phyloP scores from a whole-genome alignment of 1,284 basidiomycete genomes.

The Cerrena zonata region DNA sequence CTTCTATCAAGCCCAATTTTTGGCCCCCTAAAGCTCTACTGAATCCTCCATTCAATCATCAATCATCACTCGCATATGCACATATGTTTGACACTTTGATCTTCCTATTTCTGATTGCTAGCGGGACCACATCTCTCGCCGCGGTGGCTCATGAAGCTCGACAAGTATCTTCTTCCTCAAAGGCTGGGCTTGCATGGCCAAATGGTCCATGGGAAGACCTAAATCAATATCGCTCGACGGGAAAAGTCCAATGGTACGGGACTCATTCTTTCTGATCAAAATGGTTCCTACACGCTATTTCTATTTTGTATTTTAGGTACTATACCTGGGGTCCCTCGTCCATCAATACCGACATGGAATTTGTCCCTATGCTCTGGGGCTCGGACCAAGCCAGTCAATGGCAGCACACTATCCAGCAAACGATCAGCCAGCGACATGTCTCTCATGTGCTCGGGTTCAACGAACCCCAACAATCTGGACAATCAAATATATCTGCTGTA shows the following conservation, averaged over 20 bases:
- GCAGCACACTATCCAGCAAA: constrained; percentile 25
- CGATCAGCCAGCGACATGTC: constrained; percentile 21
- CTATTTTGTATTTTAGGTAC: constrained; percentile 21
- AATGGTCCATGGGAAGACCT: constrained; percentile 24
- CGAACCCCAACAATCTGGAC: constrained; percentile 30
- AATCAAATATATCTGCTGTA: constrained; percentile 30
- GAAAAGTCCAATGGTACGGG: constrained; percentile 30
- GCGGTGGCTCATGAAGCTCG: constrained; percentile 13
- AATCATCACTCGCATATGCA: too few relatives aligned
- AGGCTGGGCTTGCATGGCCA: constrained; percentile 32
- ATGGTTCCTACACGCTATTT: background rate
- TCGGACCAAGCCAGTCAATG: constrained; percentile 24
- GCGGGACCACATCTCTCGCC: too few relatives aligned
- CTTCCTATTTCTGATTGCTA: too few relatives aligned
- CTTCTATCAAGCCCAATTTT: too few relatives aligned
- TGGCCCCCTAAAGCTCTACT: too few relatives aligned
- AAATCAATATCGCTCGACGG: constrained; percentile 25
- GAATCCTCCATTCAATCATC: too few relatives aligned
- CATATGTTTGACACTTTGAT: too few relatives aligned
- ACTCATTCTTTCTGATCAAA: background rate
- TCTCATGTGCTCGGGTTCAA: constrained; percentile 31
- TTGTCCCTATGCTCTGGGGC: constrained; percentile 37
- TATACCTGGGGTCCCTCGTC: constrained; percentile 28
- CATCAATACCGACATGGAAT: constrained; percentile 26
- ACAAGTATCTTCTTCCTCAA: constrained; percentile 24